Evolutionary conservation across 1,284 basidiomycete species (phyloP).

Genomic region (Ceratorhiza oryzae-sativae): DNA sequence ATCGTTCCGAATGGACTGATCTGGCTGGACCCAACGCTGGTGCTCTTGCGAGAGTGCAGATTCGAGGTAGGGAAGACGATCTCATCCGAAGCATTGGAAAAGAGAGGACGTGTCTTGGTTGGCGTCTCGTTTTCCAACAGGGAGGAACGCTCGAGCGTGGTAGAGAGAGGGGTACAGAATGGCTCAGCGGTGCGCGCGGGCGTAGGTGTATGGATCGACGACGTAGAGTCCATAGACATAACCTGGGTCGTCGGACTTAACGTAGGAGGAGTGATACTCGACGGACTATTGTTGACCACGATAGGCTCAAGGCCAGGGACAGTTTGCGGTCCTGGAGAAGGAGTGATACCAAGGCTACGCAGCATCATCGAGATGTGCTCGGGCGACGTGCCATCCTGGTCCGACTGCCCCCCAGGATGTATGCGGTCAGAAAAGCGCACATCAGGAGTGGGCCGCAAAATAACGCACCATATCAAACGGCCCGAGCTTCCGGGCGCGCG

Average conservation of each 20-base stretch:
- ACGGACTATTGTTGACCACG: not conserved
- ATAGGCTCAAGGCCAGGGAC: not conserved
- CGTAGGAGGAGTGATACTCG: slow-evolving; percentile 15
- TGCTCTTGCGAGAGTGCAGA: slow-evolving; percentile 19
- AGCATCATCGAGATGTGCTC: slow-evolving; percentile 37
- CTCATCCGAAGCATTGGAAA: slow-evolving; percentile 1
- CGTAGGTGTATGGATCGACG: slow-evolving; percentile 24
- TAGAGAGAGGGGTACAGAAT: not conserved
- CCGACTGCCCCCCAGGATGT: slow-evolving; percentile 1
- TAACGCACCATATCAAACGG: not conserved
- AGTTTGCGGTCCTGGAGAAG: slow-evolving; percentile 12
- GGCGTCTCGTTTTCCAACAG: slow-evolving; percentile 4
- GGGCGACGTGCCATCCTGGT: slow-evolving; percentile 10
- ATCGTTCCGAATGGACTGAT: not conserved
- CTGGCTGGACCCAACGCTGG: not conserved
- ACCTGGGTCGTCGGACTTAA: slow-evolving; percentile 35
- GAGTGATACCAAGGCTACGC: slow-evolving; percentile 31
- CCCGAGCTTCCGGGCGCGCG: not conserved
- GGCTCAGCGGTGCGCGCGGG: slow-evolving; percentile 18
- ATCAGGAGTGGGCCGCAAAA: not conserved
- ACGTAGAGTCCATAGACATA: slow-evolving; percentile 26
- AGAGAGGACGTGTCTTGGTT: slow-evolving; percentile 21
- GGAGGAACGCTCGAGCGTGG: not conserved
- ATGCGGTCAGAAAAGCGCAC: not conserved
- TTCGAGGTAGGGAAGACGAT: not conserved